Conservation (phyloP, 805 yeast genomes). For the Metschnikowia kofuensis region DNA sequence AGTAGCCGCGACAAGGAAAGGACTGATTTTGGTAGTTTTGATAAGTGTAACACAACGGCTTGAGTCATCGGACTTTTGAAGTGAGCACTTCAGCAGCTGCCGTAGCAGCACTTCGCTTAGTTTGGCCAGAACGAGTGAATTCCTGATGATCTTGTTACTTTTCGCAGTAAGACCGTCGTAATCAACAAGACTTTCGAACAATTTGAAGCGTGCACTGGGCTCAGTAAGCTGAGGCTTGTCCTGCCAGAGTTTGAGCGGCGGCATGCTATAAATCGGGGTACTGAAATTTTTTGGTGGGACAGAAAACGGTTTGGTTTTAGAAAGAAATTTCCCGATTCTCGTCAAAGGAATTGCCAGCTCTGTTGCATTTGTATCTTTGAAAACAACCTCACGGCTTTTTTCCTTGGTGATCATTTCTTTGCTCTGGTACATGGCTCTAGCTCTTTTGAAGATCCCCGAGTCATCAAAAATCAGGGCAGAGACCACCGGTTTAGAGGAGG, state of each 20-base stretch:
- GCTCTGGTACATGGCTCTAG: background rate
- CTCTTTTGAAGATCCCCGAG: background rate
- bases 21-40: background rate
- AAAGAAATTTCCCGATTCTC: background rate
- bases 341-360: background rate
- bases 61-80: too few species aligned
- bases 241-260: background rate
- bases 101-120: background rate
- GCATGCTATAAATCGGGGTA: background rate
- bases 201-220: slow-evolving; percentile 4
- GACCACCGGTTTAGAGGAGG: background rate
- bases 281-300: background rate
- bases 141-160: slow-evolving; percentile 9
- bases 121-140: slow-evolving; percentile 1
- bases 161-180: slow-evolving; percentile 5
- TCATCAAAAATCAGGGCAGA: background rate
- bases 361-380: background rate
- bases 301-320: background rate
- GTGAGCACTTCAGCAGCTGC: background rate
- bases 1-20: slow-evolving; percentile 6
- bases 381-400: background rate
- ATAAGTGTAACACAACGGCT: background rate
- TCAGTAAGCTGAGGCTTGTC: background rate
- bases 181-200: slow-evolving; percentile 1
- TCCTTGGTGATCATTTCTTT: background rate